Percentiles rank a stretch among this genome's conserved stretches.
Conservation (phyloP, 768 basidiomycete genomes). For the Boletus edulis region DNA sequence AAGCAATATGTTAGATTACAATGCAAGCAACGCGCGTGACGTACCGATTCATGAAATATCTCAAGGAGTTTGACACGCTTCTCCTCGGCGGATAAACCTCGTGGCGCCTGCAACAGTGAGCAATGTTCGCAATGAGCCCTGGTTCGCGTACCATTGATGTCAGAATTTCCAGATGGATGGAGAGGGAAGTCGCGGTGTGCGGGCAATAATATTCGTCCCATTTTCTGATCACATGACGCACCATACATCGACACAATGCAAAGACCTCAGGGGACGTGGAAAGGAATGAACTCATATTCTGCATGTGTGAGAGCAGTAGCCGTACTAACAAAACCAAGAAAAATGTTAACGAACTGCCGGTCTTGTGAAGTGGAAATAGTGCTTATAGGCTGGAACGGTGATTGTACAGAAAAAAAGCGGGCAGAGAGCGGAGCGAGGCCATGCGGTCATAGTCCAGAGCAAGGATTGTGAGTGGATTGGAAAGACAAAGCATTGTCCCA, state of each 20-base stretch:
- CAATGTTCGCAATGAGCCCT: neutral
- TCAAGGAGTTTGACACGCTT: conserved; percentile 87
- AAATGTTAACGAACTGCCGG: conserved; percentile 6
- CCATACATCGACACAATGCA: neutral
- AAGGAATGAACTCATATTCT: conserved; percentile 27
- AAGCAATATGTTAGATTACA: neutral
- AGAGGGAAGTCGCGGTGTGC: neutral
- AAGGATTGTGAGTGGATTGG: conserved; percentile 15
- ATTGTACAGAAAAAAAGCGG: conserved; percentile 13
- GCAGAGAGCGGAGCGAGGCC: conserved; percentile 7
- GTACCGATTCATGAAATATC: conserved; percentile 90
- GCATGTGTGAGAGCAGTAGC: conserved; percentile 13
- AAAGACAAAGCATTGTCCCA: conserved; percentile 24
- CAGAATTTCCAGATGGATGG: neutral
- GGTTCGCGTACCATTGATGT: conserved; percentile 20
- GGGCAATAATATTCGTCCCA: neutral
- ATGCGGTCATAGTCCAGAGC: conserved; percentile 30
- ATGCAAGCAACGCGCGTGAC: neutral
- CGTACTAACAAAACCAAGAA: conserved; percentile 25
- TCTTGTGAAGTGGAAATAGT: conserved; percentile 11
- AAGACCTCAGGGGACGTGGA: neutral
- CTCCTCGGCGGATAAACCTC: conserved; percentile 87
- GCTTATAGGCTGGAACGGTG: conserved; percentile 6
- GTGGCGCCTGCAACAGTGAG: conserved; percentile 53
- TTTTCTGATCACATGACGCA: conserved; percentile 27